These are phyloP conservation scores for Pyracantha coccinea DNA, from an alignment of 331 rosid genomes.

Conservation along the genomic window DNA sequence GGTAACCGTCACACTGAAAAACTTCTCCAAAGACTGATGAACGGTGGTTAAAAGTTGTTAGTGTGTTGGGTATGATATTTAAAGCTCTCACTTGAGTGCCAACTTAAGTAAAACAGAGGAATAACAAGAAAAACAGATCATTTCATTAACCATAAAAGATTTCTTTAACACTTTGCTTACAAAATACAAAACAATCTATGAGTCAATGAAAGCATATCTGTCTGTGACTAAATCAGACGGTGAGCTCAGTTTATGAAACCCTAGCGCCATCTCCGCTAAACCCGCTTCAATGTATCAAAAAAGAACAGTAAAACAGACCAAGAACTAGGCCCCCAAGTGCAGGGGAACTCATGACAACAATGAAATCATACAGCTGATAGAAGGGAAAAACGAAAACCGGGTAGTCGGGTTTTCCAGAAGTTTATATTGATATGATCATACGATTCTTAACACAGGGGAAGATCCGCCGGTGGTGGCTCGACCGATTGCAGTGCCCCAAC, in stretches of 20 bases:
- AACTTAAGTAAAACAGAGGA: neutral
- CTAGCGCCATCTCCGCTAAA: conserved; percentile 10
- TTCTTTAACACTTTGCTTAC: neutral
- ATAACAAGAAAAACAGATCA: neutral
- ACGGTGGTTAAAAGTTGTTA: neutral
- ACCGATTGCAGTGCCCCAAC: conserved; percentile 58
- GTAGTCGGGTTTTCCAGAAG: neutral
- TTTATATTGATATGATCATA: neutral
- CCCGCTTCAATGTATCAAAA: conserved; percentile 25
- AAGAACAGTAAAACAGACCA: conserved; percentile 22
- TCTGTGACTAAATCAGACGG: conserved; percentile 13
- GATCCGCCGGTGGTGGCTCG: conserved; percentile 66
- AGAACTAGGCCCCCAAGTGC: conserved; percentile 38
- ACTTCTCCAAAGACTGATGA: neutral
- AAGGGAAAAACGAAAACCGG: conserved; percentile 3
- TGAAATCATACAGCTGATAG: conserved; percentile 1
- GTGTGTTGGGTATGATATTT: neutral
- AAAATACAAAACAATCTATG: neutral
- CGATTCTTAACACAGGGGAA: conserved; percentile 55
- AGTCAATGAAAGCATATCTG: conserved; percentile 10
- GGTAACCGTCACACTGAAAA: neutral
- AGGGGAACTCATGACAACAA: conserved; percentile 25
- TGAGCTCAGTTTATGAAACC: conserved; percentile 1
- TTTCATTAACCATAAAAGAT: neutral
- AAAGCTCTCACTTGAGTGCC: neutral